Conservation (phyloP, 352 stramenopile genomes). For the Phytophthora sp. region DNA sequence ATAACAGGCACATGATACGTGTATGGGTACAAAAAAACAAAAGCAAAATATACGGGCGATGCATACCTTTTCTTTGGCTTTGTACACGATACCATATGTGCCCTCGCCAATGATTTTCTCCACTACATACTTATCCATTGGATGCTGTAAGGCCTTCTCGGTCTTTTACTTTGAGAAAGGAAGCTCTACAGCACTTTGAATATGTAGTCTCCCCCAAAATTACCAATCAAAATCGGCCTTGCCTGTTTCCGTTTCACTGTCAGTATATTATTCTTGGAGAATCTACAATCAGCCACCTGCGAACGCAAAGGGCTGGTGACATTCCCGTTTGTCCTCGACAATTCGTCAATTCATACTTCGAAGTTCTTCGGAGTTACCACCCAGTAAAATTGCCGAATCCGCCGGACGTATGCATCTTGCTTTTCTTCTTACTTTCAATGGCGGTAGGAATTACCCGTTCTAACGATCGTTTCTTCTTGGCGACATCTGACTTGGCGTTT, state of each 20-base stretch:
- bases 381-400: slow-evolving; percentile 84
- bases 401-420: slow-evolving; percentile 50
- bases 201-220: slow-evolving; percentile 3
- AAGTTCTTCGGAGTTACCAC: slow-evolving; percentile 64
- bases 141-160: neutral
- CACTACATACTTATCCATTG: slow-evolving; percentile 83
- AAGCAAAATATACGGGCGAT: neutral
- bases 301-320: no score
- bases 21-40: neutral
- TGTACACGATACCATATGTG: slow-evolving; percentile 85
- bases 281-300: neutral
- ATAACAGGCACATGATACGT: neutral
- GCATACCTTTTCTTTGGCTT: slow-evolving; percentile 81
- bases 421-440: slow-evolving; percentile 82
- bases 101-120: slow-evolving; percentile 87
- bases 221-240: slow-evolving; percentile 16
- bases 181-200: neutral
- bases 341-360: no score
- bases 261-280: slow-evolving; percentile 14
- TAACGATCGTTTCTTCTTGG: slow-evolving; percentile 35
- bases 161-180: neutral
- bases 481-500: slow-evolving; percentile 30
- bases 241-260: slow-evolving; percentile 28
- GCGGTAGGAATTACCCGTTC: slow-evolving; percentile 41
- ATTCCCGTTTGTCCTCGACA: no score